phyloP scores from a whole-genome alignment of 2,329 filamentous ascomycete species.

The Lachnellula suecica region DNA sequence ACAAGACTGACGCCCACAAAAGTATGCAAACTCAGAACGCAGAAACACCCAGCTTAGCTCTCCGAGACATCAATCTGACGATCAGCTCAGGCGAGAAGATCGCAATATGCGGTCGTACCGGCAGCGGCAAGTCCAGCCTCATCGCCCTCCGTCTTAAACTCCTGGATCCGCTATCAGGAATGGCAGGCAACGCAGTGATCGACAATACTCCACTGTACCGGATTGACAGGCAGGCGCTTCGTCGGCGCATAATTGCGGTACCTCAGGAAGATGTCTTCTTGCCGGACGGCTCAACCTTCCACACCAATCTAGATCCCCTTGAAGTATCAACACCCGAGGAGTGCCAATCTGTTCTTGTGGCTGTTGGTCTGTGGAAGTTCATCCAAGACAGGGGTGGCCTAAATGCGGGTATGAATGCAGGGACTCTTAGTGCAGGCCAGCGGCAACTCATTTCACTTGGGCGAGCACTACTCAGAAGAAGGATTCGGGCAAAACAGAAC shows the following conservation, averaged over 20 bases:
- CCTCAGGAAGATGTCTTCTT: conserved; percentile 56
- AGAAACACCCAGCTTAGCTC: conserved; percentile 21
- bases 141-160: conserved; percentile 41
- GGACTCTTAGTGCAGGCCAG: conserved; percentile 44
- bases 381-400: conserved; percentile 34
- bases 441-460: conserved; percentile 48
- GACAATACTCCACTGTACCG: conserved; percentile 38
- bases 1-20: neutral
- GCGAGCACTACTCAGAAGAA: conserved; percentile 40
- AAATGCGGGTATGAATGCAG: conserved; percentile 33
- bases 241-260: conserved; percentile 49
- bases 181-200: conserved; percentile 41
- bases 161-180: conserved; percentile 30
- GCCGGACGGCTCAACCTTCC: conserved; percentile 41
- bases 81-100: conserved; percentile 33
- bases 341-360: conserved; percentile 7
- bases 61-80: conserved; percentile 30
- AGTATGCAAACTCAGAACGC: conserved; percentile 14
- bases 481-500: conserved; percentile 22
- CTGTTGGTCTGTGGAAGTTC: conserved; percentile 11
- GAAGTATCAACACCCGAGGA: conserved; percentile 25
- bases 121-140: conserved; percentile 38
- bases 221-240: conserved; percentile 43
- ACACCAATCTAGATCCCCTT: conserved; percentile 44
- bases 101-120: conserved; percentile 21